A percentile compares a stretch with the other conserved stretches of the same genome.
These are phyloP conservation scores for Myxozyma mucilagina DNA, from an alignment of 805 yeast species.

Conservation along the genomic window DNA sequence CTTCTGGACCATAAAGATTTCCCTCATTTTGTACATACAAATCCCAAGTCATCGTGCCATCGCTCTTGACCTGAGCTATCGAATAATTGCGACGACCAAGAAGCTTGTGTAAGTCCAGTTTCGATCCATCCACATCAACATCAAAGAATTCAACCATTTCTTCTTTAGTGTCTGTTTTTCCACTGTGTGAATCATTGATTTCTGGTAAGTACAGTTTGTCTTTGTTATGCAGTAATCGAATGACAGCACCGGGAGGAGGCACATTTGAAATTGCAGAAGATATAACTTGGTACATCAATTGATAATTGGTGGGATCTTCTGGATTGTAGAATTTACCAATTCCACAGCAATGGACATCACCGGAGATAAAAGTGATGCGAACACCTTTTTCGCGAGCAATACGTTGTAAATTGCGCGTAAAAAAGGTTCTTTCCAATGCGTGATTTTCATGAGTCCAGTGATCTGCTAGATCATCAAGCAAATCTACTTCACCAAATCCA, in stretches of 20 bases:
- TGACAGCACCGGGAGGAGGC: slow-evolving; percentile 91
- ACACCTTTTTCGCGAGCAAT: slow-evolving; percentile 66
- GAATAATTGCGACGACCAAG: slow-evolving; percentile 29
- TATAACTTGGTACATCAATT: slow-evolving; percentile 52
- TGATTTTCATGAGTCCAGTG: slow-evolving; percentile 95
- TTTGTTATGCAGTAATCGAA: slow-evolving; percentile 63
- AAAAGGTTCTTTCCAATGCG: slow-evolving; percentile 76
- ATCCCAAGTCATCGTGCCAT: slow-evolving; percentile 27
- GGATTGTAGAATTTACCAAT: slow-evolving; percentile 69
- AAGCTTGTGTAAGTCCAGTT: slow-evolving; percentile 16
- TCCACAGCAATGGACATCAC: slow-evolving; percentile 91
- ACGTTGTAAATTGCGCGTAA: slow-evolving; percentile 60
- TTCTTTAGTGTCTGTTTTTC: slow-evolving; percentile 27
- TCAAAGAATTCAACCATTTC: slow-evolving; percentile 32
- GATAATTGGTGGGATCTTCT: slow-evolving; percentile 66
- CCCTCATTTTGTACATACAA: slow-evolving; percentile 27
- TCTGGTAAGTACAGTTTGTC: slow-evolving; percentile 56
- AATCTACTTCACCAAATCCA: slow-evolving; percentile 87
- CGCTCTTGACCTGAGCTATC: slow-evolving; percentile 11
- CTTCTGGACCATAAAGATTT: slow-evolving; percentile 5
- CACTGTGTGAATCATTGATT: neutral
- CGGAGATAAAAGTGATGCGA: slow-evolving; percentile 81
- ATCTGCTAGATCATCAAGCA: slow-evolving; percentile 89
- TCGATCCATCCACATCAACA: slow-evolving; percentile 31
- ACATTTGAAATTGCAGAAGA: slow-evolving; percentile 89